Evolutionary conservation across 2,329 filamentous ascomycete genomes (phyloP).

Genomic region (Moelleriella libera): DNA sequence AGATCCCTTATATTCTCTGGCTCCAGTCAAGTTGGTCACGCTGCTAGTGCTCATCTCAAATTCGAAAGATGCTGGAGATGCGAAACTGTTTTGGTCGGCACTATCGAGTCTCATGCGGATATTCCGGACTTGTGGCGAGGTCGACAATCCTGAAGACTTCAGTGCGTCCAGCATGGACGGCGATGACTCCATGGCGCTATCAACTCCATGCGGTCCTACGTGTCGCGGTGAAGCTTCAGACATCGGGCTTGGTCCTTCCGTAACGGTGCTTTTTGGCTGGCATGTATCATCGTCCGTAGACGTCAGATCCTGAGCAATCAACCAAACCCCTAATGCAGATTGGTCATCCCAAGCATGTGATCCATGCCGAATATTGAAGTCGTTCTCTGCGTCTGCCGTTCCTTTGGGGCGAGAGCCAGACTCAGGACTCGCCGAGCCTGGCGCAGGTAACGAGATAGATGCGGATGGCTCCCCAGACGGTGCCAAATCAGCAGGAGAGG

Average conservation of each 20-base stretch:
- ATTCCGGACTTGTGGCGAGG: neutral
- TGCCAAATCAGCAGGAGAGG: neutral
- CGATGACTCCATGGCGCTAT: constrained; percentile 6
- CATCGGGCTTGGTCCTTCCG: neutral
- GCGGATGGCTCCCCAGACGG: neutral
- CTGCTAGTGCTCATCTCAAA: neutral
- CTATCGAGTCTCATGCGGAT: neutral
- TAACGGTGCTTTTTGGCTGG: constrained; percentile 5
- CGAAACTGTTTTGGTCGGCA: neutral
- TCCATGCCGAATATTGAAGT: constrained; percentile 14
- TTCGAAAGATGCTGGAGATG: neutral
- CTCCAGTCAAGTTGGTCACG: neutral
- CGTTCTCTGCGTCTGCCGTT: constrained; percentile 9
- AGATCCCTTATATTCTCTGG: constrained; percentile 12
- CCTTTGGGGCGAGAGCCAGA: constrained; percentile 6
- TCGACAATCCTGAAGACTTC: neutral
- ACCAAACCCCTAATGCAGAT: constrained; percentile 21
- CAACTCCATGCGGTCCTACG: constrained; percentile 1
- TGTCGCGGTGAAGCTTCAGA: neutral
- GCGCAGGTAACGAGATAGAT: constrained; percentile 1
- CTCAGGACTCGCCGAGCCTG: constrained; percentile 1
- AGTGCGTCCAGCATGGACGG: constrained; percentile 1
- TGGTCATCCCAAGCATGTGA: constrained; percentile 18
- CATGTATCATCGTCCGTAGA: constrained; percentile 12
- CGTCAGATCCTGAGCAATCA: constrained; percentile 18